Percentiles rank a stretch among this genome's conserved stretches.
These are phyloP conservation scores for Tetrastigma voinierianum DNA, from an alignment of 164 flowering plant genomes.

Conservation along the genomic window DNA sequence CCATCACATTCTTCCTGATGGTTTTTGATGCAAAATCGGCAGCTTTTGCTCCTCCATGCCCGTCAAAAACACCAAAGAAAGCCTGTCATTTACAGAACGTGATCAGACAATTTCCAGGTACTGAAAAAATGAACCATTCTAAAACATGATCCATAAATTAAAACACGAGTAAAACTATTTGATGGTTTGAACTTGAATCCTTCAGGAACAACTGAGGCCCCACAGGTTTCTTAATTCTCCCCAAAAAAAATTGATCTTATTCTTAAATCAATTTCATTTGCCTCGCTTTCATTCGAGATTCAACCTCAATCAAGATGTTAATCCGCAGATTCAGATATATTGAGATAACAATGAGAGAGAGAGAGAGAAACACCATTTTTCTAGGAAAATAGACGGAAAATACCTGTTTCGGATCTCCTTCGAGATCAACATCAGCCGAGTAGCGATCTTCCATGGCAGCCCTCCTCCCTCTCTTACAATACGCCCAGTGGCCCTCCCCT, in stretches of 20 bases:
- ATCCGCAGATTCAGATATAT: not conserved
- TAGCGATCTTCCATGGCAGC: constrained; percentile 56
- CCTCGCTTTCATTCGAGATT: too few relatives aligned
- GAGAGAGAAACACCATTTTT: not conserved
- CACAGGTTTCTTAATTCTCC: too few relatives aligned
- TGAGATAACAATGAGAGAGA: not conserved
- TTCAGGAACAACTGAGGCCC: too few relatives aligned
- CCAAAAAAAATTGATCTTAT: too few relatives aligned
- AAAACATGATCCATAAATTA: not conserved
- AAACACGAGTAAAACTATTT: too few relatives aligned
- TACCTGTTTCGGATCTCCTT: constrained; percentile 46
- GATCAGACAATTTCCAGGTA: not conserved
- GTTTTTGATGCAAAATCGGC: constrained; percentile 62
- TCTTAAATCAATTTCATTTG: too few relatives aligned
- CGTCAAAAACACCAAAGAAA: constrained; percentile 71
- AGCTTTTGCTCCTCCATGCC: constrained; percentile 71
- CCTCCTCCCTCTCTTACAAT: constrained; percentile 48
- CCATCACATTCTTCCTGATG: constrained; percentile 35
- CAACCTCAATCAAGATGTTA: too few relatives aligned
- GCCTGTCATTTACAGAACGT: constrained; percentile 33
- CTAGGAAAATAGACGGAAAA: not conserved
- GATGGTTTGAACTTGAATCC: too few relatives aligned
- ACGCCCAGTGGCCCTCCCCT: constrained; percentile 47
- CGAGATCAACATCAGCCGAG: constrained; percentile 34
- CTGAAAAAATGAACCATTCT: not conserved